Evolutionary conservation across 2,329 filamentous ascomycete species (phyloP), one percentile per base, ranked within the genome.

Genomic region (Colletotrichum magnum): DNA sequence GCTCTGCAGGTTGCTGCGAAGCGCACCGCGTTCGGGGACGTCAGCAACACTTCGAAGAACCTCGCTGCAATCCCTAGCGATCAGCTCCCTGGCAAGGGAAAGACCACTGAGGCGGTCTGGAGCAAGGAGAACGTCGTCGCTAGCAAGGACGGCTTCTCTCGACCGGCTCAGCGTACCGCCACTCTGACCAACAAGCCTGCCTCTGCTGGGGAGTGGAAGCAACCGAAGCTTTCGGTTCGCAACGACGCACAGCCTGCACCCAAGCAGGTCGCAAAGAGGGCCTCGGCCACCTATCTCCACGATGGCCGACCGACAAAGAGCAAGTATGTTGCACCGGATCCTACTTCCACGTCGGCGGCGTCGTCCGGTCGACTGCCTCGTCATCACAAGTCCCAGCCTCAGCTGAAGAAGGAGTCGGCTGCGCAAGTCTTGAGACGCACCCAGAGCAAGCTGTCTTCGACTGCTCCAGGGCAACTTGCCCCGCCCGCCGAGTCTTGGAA

Each of bases 11-110:
- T 86, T 62, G 86, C 88, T 66, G 85, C 90, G 64, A 96, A 95
- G 83, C 90, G 94, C 73, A 90, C 91, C 71, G 93, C 90, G 13
- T 94, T 97, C 80, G 93, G 89, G 58, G 94, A 97, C 78, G 88
- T 96, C 71, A 96, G 93, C 84, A 95, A 95, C 76, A 90, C 87
- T 53, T 77, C 85, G 48, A 82, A 83, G 70, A 77, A 79, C 53
- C 64, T 73, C 36, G 50, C 68, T 24, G 68, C 61, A 13, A 47
- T 56, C 15, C 54, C 61, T 16, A 72, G 73, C 43, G 75, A 74
- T 41, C 69, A 75, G 32, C 73, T 68, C 51, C 73, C 77, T 28
- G 76, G 82, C 58, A 73, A 79, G 36, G 75, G 71, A 63, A 85
- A 85, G 75, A 73, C 72, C 15, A 66, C 73, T 64, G 84, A 84